These are phyloP conservation scores for Lentinus polychrous DNA, from an alignment of 1,284 basidiomycete species.

Conservation along the genomic window DNA sequence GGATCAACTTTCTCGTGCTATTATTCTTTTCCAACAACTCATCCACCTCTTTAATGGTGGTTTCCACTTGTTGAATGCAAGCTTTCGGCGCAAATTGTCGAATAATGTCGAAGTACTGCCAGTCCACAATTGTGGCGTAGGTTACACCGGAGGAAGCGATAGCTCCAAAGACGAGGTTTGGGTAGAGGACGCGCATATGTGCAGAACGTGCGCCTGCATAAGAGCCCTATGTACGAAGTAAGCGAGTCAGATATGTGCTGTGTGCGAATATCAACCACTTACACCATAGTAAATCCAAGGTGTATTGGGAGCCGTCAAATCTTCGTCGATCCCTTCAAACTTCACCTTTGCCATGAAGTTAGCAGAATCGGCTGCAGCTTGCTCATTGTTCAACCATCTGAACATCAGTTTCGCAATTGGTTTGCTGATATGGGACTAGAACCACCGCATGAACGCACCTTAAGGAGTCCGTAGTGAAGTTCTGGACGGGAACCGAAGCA, in stretches of 20 bases:
- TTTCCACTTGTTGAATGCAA: conserved; percentile 65
- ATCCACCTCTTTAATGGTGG: conserved; percentile 57
- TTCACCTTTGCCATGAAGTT: conserved; percentile 79
- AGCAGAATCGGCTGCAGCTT: conserved; percentile 83
- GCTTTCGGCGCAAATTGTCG: conserved; percentile 59
- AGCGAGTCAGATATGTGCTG: not conserved
- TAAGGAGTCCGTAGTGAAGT: conserved; percentile 75
- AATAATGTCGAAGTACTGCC: conserved; percentile 84
- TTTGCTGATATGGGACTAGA: not conserved
- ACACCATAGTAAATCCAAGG: conserved; percentile 94
- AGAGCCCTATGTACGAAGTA: conserved; percentile 45
- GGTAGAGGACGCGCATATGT: conserved; percentile 82
- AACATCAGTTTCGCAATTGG: not conserved
- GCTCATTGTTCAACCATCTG: conserved; percentile 82
- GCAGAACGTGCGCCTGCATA: conserved; percentile 91
- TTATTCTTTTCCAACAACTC: conserved; percentile 37
- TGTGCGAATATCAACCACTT: conserved; percentile 12
- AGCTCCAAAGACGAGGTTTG: conserved; percentile 81
- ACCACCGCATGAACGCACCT: conserved; percentile 31
- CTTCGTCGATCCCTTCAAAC: conserved; percentile 60
- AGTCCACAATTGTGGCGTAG: conserved; percentile 61
- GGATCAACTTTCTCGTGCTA: conserved; percentile 41
- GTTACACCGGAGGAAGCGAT: conserved; percentile 82
- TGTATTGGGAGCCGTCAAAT: conserved; percentile 56
- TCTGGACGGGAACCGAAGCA: conserved; percentile 65